Percentiles rank a stretch among this genome's conserved stretches.
Evolutionary conservation across 352 stramenopile species (phyloP).

Genomic region (Globisporangium carolinianum): DNA sequence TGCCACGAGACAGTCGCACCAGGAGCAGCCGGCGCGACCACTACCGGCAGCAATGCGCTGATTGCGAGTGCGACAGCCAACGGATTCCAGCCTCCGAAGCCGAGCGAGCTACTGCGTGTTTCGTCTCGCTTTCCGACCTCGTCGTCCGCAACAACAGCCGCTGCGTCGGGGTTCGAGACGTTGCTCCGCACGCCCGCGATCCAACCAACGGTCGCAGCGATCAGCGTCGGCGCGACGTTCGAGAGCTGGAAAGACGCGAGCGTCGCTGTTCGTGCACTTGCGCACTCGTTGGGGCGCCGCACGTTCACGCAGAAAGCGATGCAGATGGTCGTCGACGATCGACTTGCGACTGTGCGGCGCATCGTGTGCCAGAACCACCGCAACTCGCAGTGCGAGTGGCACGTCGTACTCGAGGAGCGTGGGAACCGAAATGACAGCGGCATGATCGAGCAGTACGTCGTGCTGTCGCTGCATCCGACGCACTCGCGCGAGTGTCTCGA

Average conservation of each 20-base stretch:
- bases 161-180: too few relatives aligned
- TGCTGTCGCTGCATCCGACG: constrained; percentile 46
- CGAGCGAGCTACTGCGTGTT: too few relatives aligned
- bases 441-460: constrained; percentile 34
- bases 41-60: too few relatives aligned
- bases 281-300: constrained; percentile 50
- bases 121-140: too few relatives aligned
- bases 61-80: too few relatives aligned
- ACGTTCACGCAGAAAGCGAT: constrained; percentile 43
- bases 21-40: not conserved
- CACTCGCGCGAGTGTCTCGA: constrained; percentile 74
- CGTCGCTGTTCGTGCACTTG: constrained; percentile 35
- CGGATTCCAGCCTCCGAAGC: too few relatives aligned
- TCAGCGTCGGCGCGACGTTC: constrained; percentile 43
- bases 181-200: too few relatives aligned
- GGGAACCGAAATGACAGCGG: constrained; percentile 1
- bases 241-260: constrained; percentile 56
- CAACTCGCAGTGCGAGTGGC: constrained; percentile 68
- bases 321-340: constrained; percentile 34
- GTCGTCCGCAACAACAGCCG: too few relatives aligned
- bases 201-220: constrained; percentile 8
- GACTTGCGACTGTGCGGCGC: constrained; percentile 37
- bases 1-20: constrained; percentile 19
- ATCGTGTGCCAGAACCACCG: constrained; percentile 68
- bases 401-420: constrained; percentile 50